A percentile compares a stretch with the other conserved stretches of the same genome.
These are phyloP conservation scores for Quercus mongolica DNA, from an alignment of 306 rosid genomes.

Conservation along the genomic window DNA sequence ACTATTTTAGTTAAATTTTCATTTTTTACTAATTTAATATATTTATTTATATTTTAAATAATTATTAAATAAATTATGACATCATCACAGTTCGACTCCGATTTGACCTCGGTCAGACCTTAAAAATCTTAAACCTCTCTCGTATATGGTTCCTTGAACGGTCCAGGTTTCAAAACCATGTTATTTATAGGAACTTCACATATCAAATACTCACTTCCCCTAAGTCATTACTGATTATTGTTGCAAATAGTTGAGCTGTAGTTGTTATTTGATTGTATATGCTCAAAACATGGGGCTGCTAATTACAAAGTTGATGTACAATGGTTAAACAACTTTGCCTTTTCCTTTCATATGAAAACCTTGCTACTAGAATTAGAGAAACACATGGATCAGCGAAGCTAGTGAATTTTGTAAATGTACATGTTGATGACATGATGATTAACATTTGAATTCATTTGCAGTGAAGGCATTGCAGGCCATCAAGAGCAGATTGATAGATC, in stretches of 20 bases:
- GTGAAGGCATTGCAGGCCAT: too few relatives aligned
- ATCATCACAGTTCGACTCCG: too few relatives aligned
- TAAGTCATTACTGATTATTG: too few relatives aligned
- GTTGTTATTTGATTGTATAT: not conserved
- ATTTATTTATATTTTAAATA: too few relatives aligned
- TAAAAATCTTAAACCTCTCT: too few relatives aligned
- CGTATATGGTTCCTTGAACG: too few relatives aligned
- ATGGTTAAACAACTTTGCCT: not conserved
- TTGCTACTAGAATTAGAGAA: not conserved
- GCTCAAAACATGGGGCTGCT: not conserved
- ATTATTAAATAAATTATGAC: too few relatives aligned
- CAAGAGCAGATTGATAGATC: conserved; percentile 47
- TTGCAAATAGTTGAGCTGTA: not conserved
- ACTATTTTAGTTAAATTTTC: too few relatives aligned
- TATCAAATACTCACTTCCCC: not conserved
- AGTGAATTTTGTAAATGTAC: not conserved
- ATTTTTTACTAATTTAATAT: too few relatives aligned
- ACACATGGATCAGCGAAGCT: not conserved
- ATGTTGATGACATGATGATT: conserved; percentile 17
- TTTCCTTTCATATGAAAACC: not conserved
- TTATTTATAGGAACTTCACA: not conserved
- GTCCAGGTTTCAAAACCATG: too few relatives aligned
- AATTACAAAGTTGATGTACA: not conserved
- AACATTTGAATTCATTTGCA: not conserved
- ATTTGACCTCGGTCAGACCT: too few relatives aligned